Conservation (phyloP, 306 rosid species). For the Betula pendula region DNA sequence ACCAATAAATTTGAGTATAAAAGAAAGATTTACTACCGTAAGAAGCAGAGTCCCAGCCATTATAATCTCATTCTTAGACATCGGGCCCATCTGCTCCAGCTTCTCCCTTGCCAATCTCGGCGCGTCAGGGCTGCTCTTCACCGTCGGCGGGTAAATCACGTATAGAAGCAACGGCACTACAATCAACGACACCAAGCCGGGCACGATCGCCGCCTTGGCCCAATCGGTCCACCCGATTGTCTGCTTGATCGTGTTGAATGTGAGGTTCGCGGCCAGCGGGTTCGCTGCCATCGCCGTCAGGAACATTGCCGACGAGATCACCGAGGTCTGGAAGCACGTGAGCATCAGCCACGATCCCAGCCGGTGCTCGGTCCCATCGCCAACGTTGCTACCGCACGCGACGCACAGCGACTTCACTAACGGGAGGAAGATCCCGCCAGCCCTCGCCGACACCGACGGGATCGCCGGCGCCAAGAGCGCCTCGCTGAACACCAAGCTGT, state of each 20-base stretch:
- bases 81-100: conserved; percentile 88
- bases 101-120: conserved; percentile 89
- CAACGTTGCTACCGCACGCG: conserved; percentile 92
- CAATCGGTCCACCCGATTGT: conserved; percentile 97
- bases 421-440: conserved; percentile 94
- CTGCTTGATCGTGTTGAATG: conserved; percentile 69
- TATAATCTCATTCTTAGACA: conserved; percentile 72
- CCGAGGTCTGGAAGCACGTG: conserved; percentile 94
- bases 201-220: conserved; percentile 91
- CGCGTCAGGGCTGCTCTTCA: conserved; percentile 89
- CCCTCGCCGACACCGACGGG: conserved; percentile 91
- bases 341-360: conserved; percentile 97
- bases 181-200: conserved; percentile 80
- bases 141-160: conserved; percentile 78
- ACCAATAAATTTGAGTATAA: neutral
- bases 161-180: conserved; percentile 84
- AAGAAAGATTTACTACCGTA: conserved; percentile 53
- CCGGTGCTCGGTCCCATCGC: conserved; percentile 81
- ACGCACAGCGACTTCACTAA: conserved; percentile 84
- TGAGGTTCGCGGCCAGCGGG: conserved; percentile 79
- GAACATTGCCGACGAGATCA: conserved; percentile 94
- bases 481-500: conserved; percentile 93
- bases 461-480: conserved; percentile 93
- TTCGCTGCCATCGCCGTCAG: conserved; percentile 98
- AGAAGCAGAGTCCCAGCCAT: conserved; percentile 88